Evolutionary conservation across 2,329 filamentous ascomycete species (phyloP).

Genomic region (Sphaerulina musiva): DNA sequence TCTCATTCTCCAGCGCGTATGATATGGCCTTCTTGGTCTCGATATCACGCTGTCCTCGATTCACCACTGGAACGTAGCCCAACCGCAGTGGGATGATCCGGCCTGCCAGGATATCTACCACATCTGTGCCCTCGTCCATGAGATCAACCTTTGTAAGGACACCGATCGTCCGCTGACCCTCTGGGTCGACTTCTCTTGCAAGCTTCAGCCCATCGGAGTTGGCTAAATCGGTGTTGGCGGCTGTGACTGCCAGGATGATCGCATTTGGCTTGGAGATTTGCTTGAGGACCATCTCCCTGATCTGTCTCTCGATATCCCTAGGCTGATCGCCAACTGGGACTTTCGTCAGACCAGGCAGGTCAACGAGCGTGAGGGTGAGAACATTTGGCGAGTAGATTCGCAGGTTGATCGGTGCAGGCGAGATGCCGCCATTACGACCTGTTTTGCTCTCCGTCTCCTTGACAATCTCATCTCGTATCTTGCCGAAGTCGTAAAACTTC

Average conservation of each 20-base stretch:
- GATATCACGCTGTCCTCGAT: slow-evolving; percentile 94
- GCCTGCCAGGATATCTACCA: slow-evolving; percentile 95
- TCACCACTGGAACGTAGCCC: slow-evolving; percentile 96
- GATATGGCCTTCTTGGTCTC: slow-evolving; percentile 96
- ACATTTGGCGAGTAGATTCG: slow-evolving; percentile 98
- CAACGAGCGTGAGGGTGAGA: slow-evolving; percentile 89
- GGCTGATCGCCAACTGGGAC: slow-evolving; percentile 95
- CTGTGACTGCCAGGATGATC: slow-evolving; percentile 92
- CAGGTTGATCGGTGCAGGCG: slow-evolving; percentile 91
- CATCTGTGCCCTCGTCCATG: slow-evolving; percentile 98
- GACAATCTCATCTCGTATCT: slow-evolving; percentile 95
- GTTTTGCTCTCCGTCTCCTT: slow-evolving; percentile 96
- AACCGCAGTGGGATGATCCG: slow-evolving; percentile 91
- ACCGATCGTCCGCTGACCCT: slow-evolving; percentile 96
- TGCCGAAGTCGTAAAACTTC: slow-evolving; percentile 97
- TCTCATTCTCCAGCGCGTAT: slow-evolving; percentile 84
- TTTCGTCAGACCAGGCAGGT: slow-evolving; percentile 92
- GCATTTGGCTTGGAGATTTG: slow-evolving; percentile 98
- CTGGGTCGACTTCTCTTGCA: slow-evolving; percentile 90
- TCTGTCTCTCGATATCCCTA: slow-evolving; percentile 92
- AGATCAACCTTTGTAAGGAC: slow-evolving; percentile 97
- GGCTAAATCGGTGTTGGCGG: slow-evolving; percentile 94
- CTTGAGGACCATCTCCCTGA: slow-evolving; percentile 96
- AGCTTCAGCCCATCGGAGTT: slow-evolving; percentile 98
- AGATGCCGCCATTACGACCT: slow-evolving; percentile 92